Conservation (phyloP, 352 stramenopile species). For the Phytopythium oedochilum region DNA sequence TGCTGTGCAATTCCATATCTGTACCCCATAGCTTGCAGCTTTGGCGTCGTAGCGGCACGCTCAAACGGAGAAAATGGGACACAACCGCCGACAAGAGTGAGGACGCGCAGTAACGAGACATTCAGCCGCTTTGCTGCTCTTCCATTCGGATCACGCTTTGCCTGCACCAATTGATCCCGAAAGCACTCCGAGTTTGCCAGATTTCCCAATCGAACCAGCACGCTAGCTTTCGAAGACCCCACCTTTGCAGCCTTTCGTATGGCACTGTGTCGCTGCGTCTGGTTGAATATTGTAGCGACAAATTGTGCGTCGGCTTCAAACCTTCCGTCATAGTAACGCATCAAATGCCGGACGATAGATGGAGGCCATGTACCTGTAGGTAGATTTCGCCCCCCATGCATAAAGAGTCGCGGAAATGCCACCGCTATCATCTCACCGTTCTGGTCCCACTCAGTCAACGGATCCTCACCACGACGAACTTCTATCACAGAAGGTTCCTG, state of each 20-base stretch:
- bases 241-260: conserved; percentile 6
- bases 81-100: conserved; percentile 11
- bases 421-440: conserved; percentile 8
- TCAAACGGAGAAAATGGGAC: conserved; percentile 26
- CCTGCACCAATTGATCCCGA: not conserved
- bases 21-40: conserved; percentile 14
- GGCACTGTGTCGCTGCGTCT: conserved; percentile 8
- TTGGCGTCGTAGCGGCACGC: conserved; percentile 8
- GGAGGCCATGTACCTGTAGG: not conserved
- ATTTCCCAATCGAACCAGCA: not conserved
- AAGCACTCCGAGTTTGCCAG: conserved; percentile 5
- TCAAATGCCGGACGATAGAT: conserved; percentile 3
- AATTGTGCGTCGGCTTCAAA: conserved; percentile 7
- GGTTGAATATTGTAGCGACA: conserved; percentile 10
- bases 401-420: conserved; percentile 10
- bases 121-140: conserved; percentile 10
- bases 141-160: conserved; percentile 2
- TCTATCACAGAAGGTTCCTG: no score
- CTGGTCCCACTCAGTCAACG: no score
- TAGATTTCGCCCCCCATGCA: not conserved
- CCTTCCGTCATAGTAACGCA: conserved; percentile 11
- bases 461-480: no score
- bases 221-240: not conserved
- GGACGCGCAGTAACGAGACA: conserved; percentile 8
- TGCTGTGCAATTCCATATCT: conserved; percentile 13